phyloP scores from a whole-genome alignment of 2,329 filamentous ascomycete genomes.

The Penicillium sp. region DNA sequence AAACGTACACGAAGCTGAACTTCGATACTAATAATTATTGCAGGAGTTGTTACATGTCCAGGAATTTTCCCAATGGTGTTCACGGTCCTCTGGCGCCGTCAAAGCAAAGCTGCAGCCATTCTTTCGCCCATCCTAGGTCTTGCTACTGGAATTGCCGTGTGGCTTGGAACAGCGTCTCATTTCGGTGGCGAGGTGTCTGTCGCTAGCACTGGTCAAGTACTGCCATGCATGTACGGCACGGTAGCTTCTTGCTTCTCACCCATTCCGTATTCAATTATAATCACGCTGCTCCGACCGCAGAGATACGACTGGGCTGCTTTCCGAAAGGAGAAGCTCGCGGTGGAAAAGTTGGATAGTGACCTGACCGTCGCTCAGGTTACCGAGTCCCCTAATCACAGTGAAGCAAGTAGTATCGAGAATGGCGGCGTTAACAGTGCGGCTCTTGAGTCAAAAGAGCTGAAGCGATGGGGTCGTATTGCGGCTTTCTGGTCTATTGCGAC shows the following conservation, averaged over 20 bases:
- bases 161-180: constrained; percentile 52
- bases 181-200: constrained; percentile 53
- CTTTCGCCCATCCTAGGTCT: constrained; percentile 54
- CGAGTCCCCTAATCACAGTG: not conserved
- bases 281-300: constrained; percentile 50
- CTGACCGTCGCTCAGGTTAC: constrained; percentile 21
- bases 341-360: constrained; percentile 29
- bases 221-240: constrained; percentile 57
- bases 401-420: constrained; percentile 4
- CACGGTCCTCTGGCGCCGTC: constrained; percentile 55
- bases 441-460: constrained; percentile 41
- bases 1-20: not conserved
- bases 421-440: constrained; percentile 3
- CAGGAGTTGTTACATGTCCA: constrained; percentile 55
- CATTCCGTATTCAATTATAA: constrained; percentile 51
- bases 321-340: constrained; percentile 32
- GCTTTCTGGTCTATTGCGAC: constrained; percentile 52
- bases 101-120: constrained; percentile 54
- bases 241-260: constrained; percentile 57
- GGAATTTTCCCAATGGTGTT: constrained; percentile 58
- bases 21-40: not conserved
- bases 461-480: constrained; percentile 51
- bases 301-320: constrained; percentile 47
- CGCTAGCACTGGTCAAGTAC: constrained; percentile 49
- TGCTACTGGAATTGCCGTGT: constrained; percentile 54